Base-by-base conservation (phyloP, 2,329 filamentous ascomycete genomes). In the Ceratocystis alfenasii region DNA sequence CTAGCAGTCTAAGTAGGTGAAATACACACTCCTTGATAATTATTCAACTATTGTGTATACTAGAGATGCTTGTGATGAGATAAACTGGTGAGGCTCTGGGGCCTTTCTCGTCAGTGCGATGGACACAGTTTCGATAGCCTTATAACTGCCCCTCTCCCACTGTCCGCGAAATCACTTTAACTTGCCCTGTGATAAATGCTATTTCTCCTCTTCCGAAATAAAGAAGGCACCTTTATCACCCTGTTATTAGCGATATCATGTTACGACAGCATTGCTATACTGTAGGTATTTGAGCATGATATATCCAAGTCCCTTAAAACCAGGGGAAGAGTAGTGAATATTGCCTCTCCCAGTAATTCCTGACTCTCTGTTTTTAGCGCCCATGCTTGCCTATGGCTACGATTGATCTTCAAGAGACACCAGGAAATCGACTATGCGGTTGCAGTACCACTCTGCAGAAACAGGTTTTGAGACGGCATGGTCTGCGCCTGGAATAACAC, bases 401-500 rank as follows among this genome's bases (percentile, higher is more conserved):
- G 3, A 8, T 45, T 45, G 6, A 59, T 36, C 46, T 45, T 69
- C 45, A 44, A 74, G 57, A 5, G 70, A 72, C 44, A 70, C 70
- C 45, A 84, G 70, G 69, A 84, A 85, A 65, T 75, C 71, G 2
- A 75, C 71, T 0, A 84, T 78, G 17, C 76, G 76, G 41, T 77
- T 73, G 1, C 75, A 77, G 64, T 84, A 73, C 81, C 81, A 84
- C 41, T 76, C 70, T 68, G 79, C 78, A 0, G 80, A 75, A 30
- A 76, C 76, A 0, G 75, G 72, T 50, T 78, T 72, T 45, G 78
- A 73, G 2, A 84, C 81, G 2, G 77, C 76, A 68, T 85, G 83
- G 30, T 75, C 75, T 0, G 82, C 80, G 3, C 75, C 79, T 3
- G 81, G 82, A 65, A 85, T 82, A 10, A 78, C 71, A 0, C 76